Base-by-base conservation (phyloP, 116 monocot genomes). In the Trichopus zeylanicus region DNA sequence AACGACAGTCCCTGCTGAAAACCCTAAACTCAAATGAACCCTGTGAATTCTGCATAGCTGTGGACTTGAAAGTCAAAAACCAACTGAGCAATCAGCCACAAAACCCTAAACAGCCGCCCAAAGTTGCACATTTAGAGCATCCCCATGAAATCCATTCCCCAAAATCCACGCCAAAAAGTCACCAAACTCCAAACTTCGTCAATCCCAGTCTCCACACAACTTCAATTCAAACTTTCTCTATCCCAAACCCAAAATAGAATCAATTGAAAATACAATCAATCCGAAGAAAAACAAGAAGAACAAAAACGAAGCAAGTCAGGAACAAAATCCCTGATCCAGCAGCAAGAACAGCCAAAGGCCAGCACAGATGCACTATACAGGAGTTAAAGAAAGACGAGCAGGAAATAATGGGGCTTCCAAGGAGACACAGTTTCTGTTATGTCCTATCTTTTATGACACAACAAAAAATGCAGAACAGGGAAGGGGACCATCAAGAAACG, bases 81-180 rank as follows among this genome's bases (percentile, higher is more conserved):
- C 32, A 33, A 33, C 32, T 33, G 4, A 33, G 8, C 8, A 33
- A 33, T 33, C 32, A 33, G 4, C 32, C 32, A 46, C 9, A 67
- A 26, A 51, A 56, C 6, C 51, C 39, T 33, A 10, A 73, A 54
- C 49, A 69, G n/a, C 20, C 35, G 70, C 46, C 52, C 53, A 57
- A 68, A 64, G 46, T 30, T 78, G 3, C 56, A 61, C 79, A 74
- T 59, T 24, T 34, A 39, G 32, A 49, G 47, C n/a, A 18, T 35
- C 34, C 5, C 34, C 34, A 22, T 7, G 5, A 46, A 46, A 2
- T 7, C 46, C 15, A 46, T 18, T 2, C 18, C 18, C 46, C 18
- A 4, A 46, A 11, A 16, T 21, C 5, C n/a, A 48, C 12, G n/a
- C n/a, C 48, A 15, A 37, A 5, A 37, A 37, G 37, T 1, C 19